A percentile compares a stretch with the other conserved stretches of the same genome.
Evolutionary conservation across 1,284 basidiomycete species (phyloP).

Genomic region (Pisolithus thermaeus): DNA sequence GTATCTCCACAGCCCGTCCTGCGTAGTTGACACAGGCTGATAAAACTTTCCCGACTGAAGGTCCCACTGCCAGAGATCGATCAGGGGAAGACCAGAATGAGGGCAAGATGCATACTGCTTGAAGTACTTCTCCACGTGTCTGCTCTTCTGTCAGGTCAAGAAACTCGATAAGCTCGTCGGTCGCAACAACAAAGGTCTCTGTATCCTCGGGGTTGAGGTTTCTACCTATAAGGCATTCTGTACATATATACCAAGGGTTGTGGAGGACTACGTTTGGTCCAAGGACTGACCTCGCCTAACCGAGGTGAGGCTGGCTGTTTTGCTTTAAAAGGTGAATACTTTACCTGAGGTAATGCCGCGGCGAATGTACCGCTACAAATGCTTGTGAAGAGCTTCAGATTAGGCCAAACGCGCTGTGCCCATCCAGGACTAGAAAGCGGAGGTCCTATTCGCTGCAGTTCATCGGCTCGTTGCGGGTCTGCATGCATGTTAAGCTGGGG

Average conservation of each 20-base stretch:
- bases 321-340: neutral
- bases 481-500: constrained; percentile 12
- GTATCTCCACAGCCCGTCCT: neutral
- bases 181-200: constrained; percentile 2
- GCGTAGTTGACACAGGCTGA: neutral
- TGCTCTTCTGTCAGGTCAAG: constrained; percentile 10
- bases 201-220: neutral
- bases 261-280: constrained; percentile 13
- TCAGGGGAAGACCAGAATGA: neutral
- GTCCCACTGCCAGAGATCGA: constrained; percentile 11
- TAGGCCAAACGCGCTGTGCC: constrained; percentile 16
- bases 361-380: constrained; percentile 21
- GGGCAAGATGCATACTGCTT: constrained; percentile 10
- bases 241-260: constrained; percentile 9
- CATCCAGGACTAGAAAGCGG: constrained; percentile 8
- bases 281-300: constrained; percentile 6
- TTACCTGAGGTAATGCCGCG: constrained; percentile 14
- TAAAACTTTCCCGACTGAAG: constrained; percentile 2
- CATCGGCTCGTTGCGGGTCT: constrained; percentile 9
- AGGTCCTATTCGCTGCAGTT: constrained; percentile 14
- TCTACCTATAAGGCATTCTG: neutral
- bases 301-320: neutral
- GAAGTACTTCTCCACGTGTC: constrained; percentile 9
- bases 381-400: constrained; percentile 10
- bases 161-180: constrained; percentile 16